phyloP scores from a whole-genome alignment of 306 rosid species.

The Ammopiptanthus mongolicus region DNA sequence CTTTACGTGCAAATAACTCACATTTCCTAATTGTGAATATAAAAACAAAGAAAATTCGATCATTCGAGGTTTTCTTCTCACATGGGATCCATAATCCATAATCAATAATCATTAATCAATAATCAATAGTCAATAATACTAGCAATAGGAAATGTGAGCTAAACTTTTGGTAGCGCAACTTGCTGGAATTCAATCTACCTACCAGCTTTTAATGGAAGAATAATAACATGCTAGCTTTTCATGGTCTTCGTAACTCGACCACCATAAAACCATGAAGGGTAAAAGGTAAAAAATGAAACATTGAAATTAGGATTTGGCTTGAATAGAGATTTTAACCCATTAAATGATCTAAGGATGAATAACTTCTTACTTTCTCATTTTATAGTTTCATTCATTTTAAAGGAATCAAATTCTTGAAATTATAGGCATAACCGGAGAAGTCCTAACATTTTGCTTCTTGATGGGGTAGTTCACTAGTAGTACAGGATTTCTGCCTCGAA shows the following conservation, averaged over 20 bases:
- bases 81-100: not conserved
- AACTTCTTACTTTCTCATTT: too few species aligned
- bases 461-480: too few species aligned
- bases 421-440: too few species aligned
- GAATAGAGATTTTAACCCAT: too few species aligned
- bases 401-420: too few species aligned
- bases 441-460: too few species aligned
- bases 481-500: too few species aligned
- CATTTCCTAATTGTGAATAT: not conserved
- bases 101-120: not conserved
- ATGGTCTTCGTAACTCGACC: not conserved
- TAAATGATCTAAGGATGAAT: too few species aligned
- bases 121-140: not conserved
- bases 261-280: not conserved
- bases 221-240: not conserved
- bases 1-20: conserved; percentile 23
- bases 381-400: too few species aligned
- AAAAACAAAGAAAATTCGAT: not conserved
- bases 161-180: not conserved
- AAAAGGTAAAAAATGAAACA: not conserved
- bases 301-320: too few species aligned
- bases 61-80: not conserved
- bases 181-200: not conserved
- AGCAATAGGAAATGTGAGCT: not conserved
- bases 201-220: not conserved